These are phyloP conservation scores for Trypanosomatidae sp. DNA, from an alignment of 208 protist species.

Conservation along the genomic window DNA sequence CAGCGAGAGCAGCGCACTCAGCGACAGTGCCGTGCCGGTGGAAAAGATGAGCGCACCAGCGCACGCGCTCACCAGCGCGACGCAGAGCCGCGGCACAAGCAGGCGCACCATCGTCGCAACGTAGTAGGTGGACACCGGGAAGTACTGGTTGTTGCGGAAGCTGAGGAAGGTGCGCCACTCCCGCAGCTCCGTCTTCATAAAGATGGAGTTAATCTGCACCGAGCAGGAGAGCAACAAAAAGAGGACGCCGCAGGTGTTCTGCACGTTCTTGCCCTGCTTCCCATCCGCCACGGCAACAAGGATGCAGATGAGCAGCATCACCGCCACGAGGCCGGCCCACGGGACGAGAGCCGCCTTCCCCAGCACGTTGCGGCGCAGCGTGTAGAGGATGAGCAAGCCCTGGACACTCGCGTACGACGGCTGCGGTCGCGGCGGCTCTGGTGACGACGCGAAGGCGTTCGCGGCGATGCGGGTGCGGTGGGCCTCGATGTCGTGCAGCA, in stretches of 20 bases:
- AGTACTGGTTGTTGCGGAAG: constrained; percentile 40
- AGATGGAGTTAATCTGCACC: constrained; percentile 43
- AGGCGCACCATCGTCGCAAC: constrained; percentile 41
- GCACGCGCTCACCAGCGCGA: constrained; percentile 20
- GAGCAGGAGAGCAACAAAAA: constrained; percentile 55
- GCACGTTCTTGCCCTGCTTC: constrained; percentile 10
- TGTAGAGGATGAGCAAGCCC: constrained; percentile 23
- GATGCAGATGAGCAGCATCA: constrained; percentile 34
- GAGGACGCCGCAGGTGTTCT: constrained; percentile 55
- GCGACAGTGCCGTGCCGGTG: constrained; percentile 14
- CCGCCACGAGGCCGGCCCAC: constrained; percentile 40
- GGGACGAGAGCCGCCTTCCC: constrained; percentile 26
- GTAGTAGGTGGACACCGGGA: constrained; percentile 40
- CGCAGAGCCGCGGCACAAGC: constrained; percentile 28
- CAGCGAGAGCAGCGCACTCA: constrained; percentile 34
- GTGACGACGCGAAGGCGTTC: constrained; percentile 2
- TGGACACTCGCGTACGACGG: constrained; percentile 18
- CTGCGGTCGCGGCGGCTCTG: not conserved
- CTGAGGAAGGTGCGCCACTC: constrained; percentile 36
- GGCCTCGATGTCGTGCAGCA: constrained; percentile 27
- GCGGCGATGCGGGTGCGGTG: constrained; percentile 27
- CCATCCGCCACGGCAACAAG: constrained; percentile 12
- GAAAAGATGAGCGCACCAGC: constrained; percentile 37
- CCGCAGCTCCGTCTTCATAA: constrained; percentile 46
- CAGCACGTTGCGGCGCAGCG: constrained; percentile 29